Percentiles rank a stretch among this genome's conserved stretches.
These are phyloP conservation scores for Alternaria solani DNA, from an alignment of 2,329 filamentous ascomycete genomes.

Conservation along the genomic window DNA sequence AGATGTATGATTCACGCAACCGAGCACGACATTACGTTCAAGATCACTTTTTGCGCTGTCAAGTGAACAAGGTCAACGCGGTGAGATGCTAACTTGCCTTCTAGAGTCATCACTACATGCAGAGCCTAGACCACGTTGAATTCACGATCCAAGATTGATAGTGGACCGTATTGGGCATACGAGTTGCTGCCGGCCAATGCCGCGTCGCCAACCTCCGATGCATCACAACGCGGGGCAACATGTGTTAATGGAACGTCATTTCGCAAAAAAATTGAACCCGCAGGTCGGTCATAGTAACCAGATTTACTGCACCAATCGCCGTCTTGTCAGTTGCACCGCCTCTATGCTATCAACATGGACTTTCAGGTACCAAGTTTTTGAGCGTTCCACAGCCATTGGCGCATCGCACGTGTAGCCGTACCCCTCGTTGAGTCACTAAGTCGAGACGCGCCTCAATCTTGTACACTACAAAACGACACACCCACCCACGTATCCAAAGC, in stretches of 20 bases:
- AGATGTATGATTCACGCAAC: background rate
- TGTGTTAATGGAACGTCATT: conserved; percentile 7
- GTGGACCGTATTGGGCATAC: background rate
- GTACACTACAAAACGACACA: conserved; percentile 46
- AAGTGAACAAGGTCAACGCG: no score
- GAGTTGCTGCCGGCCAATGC: conserved; percentile 1
- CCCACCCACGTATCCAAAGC: conserved; percentile 24
- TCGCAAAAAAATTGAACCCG: conserved; percentile 5
- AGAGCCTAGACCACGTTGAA: no score
- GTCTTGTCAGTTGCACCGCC: conserved; percentile 2
- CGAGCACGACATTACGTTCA: background rate
- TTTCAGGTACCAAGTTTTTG: background rate
- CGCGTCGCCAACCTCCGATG: background rate
- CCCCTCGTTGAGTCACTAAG: conserved; percentile 40
- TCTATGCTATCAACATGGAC: background rate
- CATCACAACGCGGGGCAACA: conserved; percentile 6
- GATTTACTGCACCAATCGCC: conserved; percentile 1
- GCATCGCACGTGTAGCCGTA: conserved; percentile 30
- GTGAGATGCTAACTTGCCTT: no score
- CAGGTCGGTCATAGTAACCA: background rate
- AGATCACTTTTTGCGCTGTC: background rate
- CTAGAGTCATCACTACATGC: background rate
- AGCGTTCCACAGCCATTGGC: conserved; percentile 29
- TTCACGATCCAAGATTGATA: background rate
- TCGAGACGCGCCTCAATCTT: conserved; percentile 23